Conservation (phyloP, 1,284 basidiomycete genomes). For the Leucoagaricus sp. region DNA sequence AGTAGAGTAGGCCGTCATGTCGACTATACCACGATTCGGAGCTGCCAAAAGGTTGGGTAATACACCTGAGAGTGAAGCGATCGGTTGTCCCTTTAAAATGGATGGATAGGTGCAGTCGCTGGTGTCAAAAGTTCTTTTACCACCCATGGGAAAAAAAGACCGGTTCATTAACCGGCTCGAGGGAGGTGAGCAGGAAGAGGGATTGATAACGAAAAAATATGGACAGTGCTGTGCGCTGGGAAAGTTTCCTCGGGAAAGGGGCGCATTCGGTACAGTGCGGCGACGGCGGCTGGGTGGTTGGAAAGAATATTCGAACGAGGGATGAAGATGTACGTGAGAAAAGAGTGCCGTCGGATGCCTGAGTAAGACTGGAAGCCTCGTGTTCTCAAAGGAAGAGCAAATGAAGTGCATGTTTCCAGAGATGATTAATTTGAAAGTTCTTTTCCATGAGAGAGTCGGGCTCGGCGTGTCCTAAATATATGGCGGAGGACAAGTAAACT, state of each 20-base stretch:
- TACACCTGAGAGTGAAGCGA: too few relatives aligned
- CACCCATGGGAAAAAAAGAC: not conserved
- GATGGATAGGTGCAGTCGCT: not conserved
- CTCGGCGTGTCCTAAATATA: not conserved
- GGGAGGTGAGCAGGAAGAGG: not conserved
- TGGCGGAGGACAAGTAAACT: not conserved
- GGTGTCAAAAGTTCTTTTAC: not conserved
- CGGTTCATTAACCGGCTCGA: slow-evolving; percentile 8
- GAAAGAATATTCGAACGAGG: too few relatives aligned
- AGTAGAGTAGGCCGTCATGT: slow-evolving; percentile 1
- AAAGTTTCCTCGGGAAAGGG: not conserved
- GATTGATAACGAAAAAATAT: too few relatives aligned
- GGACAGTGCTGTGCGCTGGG: not conserved
- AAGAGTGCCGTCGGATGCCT: slow-evolving; percentile 9
- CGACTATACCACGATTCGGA: slow-evolving; percentile 3
- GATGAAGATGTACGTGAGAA: not conserved
- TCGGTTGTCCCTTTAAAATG: too few relatives aligned
- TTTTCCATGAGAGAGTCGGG: not conserved
- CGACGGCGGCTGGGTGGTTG: too few relatives aligned
- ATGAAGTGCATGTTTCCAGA: not conserved
- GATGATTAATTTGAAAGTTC: not conserved
- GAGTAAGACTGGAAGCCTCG: not conserved
- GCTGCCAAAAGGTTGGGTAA: not conserved
- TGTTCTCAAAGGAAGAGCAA: not conserved
- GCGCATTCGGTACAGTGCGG: not conserved